Base-by-base conservation (phyloP, 164 flowering plant species). In the Amborella trichopoda region DNA sequence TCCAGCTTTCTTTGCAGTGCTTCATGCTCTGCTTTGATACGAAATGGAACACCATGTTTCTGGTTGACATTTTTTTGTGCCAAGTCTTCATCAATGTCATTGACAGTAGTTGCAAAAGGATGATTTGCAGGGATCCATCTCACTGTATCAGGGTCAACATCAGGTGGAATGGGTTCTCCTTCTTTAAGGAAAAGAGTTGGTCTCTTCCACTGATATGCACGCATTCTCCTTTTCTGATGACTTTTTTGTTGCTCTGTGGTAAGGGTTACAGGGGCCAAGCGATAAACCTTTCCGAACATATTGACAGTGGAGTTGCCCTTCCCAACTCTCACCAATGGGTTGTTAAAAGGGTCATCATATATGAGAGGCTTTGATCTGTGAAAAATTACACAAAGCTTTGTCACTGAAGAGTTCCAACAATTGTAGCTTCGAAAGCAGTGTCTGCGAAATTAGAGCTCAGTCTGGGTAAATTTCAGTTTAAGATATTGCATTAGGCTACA, bases 91-190 rank as follows among this genome's bases (percentile, higher is more conserved):
- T 86, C 93, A 56, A 91, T 78, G 44, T 91, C 96, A 59, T 66
- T 78, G 12, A 68, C 71, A 28, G 95, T 91, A 19, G 95, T 91
- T 36, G 95, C 99, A 68, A 91, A 91, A 22, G 99, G 99, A 67
- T 91, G 99, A 69, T 91, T 91, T 32, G 99, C 82, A 25, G 99
- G 96, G 63, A 91, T 91, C 99, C 99, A 91, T 59, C 99, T 74
- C 22, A 91, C 62, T 23, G 88, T 82, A 46, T 91, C 96, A 59
- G 99, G 96, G 62, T 91, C 96, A 49, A 91, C 94, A 72, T 84
- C 90, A 22, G 93, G 80, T 23, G 99, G 99, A 40, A 91, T 41
- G 2, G 77, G 44, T 49, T 91, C 99, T 41, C 96, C 99, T 76
- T 91, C 99, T 64, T 77, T 87, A 18, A 91, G 77, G 58, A 83